Percentiles rank a stretch among this genome's conserved stretches.
These are phyloP conservation scores for Leptographium flavum DNA, from an alignment of 2,329 filamentous ascomycete genomes.

Conservation along the genomic window DNA sequence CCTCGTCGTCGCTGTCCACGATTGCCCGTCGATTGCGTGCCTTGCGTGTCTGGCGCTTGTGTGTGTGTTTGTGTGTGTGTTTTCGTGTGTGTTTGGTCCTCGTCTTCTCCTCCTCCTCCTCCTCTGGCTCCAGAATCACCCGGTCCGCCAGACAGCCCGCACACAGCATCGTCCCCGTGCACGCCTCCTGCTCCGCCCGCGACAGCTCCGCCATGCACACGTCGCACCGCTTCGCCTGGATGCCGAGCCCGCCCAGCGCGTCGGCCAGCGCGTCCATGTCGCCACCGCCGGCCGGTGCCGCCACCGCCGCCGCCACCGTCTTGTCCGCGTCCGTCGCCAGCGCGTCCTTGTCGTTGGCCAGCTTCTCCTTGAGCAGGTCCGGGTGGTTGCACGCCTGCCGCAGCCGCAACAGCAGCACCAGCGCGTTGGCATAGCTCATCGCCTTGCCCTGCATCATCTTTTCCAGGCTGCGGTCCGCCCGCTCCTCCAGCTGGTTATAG, in stretches of 20 bases:
- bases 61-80: slow-evolving; percentile 22
- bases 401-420: slow-evolving; percentile 80
- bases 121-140: slow-evolving; percentile 36
- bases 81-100: slow-evolving; percentile 19
- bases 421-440: slow-evolving; percentile 80
- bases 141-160: slow-evolving; percentile 63
- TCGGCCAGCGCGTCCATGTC: slow-evolving; percentile 76
- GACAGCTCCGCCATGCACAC: slow-evolving; percentile 63
- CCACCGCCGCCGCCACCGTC: slow-evolving; percentile 34
- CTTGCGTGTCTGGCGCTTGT: slow-evolving; percentile 21
- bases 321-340: slow-evolving; percentile 46
- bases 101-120: slow-evolving; percentile 19
- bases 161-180: slow-evolving; percentile 37
- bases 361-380: slow-evolving; percentile 68
- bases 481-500: slow-evolving; percentile 68
- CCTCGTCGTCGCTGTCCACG: slow-evolving; percentile 48
- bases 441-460: slow-evolving; percentile 69
- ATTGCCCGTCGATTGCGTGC: slow-evolving; percentile 40
- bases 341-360: slow-evolving; percentile 79
- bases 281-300: too few species aligned
- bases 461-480: slow-evolving; percentile 75
- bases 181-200: slow-evolving; percentile 29
- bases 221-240: slow-evolving; percentile 65
- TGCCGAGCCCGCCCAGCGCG: slow-evolving; percentile 71
- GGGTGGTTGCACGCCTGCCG: slow-evolving; percentile 94